Percentiles rank a stretch among this genome's conserved stretches.
Conservation (phyloP, 2,329 filamentous ascomycete genomes). For the Colletotrichum cuscutae region DNA sequence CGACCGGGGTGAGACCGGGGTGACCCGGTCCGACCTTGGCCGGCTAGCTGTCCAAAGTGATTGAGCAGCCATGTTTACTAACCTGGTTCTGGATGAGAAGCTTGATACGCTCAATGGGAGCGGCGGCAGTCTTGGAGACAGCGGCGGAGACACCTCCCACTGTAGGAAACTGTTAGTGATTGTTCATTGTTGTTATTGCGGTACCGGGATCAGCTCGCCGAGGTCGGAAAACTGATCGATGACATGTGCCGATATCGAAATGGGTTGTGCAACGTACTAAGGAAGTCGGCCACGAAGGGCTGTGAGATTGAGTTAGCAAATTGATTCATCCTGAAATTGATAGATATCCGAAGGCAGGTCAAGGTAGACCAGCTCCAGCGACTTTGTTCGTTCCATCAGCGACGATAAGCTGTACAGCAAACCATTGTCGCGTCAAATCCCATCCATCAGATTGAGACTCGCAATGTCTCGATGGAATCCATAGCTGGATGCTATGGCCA, state of each 20-base stretch:
- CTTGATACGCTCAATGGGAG: constrained; percentile 99
- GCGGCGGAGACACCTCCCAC: constrained; percentile 99
- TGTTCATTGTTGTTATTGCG: not conserved
- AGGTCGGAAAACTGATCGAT: not conserved
- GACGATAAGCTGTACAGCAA: constrained; percentile 9
- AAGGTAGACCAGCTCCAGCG: not conserved
- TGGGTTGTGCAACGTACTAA: constrained; percentile 81
- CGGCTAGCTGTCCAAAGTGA: constrained; percentile 7
- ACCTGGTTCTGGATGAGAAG: constrained; percentile 99
- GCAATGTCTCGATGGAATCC: not conserved
- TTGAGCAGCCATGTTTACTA: constrained; percentile 53
- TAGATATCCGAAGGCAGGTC: not conserved
- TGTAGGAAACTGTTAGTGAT: constrained; percentile 53
- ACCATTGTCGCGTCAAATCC: constrained; percentile 4
- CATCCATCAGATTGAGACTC: not conserved
- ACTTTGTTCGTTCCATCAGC: not conserved
- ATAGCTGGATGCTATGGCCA: constrained; percentile 15
- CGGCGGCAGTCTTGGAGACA: constrained; percentile 99
- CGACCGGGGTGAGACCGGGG: constrained; percentile 15
- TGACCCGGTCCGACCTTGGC: constrained; percentile 12
- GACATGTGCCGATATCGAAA: not conserved
- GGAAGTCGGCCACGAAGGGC: constrained; percentile 97
- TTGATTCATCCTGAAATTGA: not conserved
- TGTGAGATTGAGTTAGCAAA: constrained; percentile 56
- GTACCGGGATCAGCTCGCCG: not conserved